Evolutionary conservation across 345 rosid genomes (phyloP).

Genomic region (Eucalyptus decipiens): DNA sequence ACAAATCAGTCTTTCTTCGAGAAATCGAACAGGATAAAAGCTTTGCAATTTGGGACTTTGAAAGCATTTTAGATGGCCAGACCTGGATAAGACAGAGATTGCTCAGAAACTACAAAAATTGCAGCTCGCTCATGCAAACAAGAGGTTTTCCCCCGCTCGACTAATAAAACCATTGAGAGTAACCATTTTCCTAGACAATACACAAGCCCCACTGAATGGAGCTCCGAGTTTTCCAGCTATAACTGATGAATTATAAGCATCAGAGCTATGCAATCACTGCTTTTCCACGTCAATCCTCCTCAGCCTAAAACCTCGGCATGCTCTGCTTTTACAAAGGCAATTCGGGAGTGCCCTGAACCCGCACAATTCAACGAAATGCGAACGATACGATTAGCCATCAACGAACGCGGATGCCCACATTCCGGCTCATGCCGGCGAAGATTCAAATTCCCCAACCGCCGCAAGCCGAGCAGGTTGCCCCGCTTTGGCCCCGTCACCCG

Average conservation of each 20-base stretch:
- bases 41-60: background rate
- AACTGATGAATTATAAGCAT: background rate
- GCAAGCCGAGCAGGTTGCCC: background rate
- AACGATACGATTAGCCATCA: background rate
- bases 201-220: background rate
- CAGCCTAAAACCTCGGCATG: background rate
- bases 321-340: background rate
- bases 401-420: background rate
- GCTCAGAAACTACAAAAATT: background rate
- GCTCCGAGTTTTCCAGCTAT: background rate
- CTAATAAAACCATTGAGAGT: background rate
- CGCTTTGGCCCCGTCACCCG: background rate
- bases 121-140: background rate
- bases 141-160: background rate
- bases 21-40: background rate
- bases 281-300: background rate
- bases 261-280: background rate
- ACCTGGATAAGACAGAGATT: background rate
- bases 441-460: background rate
- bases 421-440: background rate
- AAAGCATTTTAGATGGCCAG: conserved; percentile 2
- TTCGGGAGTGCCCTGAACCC: background rate
- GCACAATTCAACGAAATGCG: background rate
- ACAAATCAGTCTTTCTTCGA: background rate
- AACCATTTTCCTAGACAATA: background rate